Percentiles rank a stretch among this genome's conserved stretches.
phyloP scores from a whole-genome alignment of 495 filamentous ascomycete species.

The Neurospora discreta region DNA sequence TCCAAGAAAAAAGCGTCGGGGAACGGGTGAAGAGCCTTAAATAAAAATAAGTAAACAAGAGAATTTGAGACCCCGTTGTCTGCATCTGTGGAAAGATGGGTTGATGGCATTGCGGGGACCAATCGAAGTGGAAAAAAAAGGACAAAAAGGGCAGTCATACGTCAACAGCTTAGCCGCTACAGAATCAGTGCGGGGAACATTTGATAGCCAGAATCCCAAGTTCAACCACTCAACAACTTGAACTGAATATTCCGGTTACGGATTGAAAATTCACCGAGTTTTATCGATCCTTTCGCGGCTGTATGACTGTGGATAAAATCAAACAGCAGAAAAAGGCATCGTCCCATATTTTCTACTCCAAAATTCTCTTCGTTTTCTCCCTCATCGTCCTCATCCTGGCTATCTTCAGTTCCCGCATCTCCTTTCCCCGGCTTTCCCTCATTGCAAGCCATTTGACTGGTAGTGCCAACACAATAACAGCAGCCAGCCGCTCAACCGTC shows the following conservation, averaged over 20 bases:
- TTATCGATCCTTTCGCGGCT: neutral
- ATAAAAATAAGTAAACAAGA: neutral
- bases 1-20: neutral
- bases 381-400: constrained; percentile 18
- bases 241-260: neutral
- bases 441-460: constrained; percentile 8
- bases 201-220: neutral
- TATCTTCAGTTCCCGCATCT: neutral
- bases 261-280: neutral
- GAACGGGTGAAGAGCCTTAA: neutral
- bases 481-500: neutral
- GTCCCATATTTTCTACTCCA: neutral
- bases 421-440: constrained; percentile 12
- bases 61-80: neutral
- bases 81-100: neutral
- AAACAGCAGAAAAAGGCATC: neutral
- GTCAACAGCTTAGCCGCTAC: neutral
- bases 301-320: neutral
- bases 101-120: neutral
- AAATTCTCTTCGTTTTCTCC: constrained; percentile 5
- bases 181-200: neutral
- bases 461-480: neutral
- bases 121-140: neutral
- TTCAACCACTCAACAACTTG: neutral
- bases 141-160: neutral